Percentiles rank a stretch among this genome's conserved stretches.
phyloP scores from a whole-genome alignment of 2,329 filamentous ascomycete genomes.

The Epichloe sp. region DNA sequence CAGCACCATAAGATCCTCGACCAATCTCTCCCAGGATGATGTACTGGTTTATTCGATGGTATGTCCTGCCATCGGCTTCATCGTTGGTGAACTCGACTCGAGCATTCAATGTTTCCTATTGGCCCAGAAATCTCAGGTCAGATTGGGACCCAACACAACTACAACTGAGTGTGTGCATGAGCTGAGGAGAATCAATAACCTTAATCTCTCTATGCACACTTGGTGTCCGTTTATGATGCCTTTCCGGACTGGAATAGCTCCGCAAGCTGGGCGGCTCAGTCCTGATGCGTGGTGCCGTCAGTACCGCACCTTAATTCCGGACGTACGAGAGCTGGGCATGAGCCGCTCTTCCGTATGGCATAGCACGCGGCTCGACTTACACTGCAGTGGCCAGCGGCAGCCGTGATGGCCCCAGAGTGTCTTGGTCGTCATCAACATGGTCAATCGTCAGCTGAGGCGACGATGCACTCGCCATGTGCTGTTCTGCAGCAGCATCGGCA shows the following conservation, averaged over 20 bases:
- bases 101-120: conserved; percentile 81
- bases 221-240: conserved; percentile 44
- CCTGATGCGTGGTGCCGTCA: conserved; percentile 15
- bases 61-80: conserved; percentile 64
- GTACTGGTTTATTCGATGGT: conserved; percentile 92
- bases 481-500: background rate
- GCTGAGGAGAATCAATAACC: conserved; percentile 19
- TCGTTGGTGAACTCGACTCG: conserved; percentile 77
- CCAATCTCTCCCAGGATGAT: conserved; percentile 90
- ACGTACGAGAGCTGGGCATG: background rate
- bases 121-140: conserved; percentile 4
- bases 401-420: conserved; percentile 9
- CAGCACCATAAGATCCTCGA: conserved; percentile 87
- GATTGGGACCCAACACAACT: background rate
- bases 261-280: conserved; percentile 27
- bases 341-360: background rate
- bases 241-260: conserved; percentile 38
- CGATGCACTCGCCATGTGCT: conserved; percentile 2
- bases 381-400: conserved; percentile 19
- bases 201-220: conserved; percentile 46
- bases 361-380: conserved; percentile 23
- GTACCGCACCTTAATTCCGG: background rate
- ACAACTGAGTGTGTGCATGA: background rate
- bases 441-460: conserved; percentile 20
- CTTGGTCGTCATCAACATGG: conserved; percentile 10